Evolutionary conservation across 2,329 filamentous ascomycete species (phyloP), one percentile per base, ranked within the genome.

Genomic region (Cryphonectria carpinicola): DNA sequence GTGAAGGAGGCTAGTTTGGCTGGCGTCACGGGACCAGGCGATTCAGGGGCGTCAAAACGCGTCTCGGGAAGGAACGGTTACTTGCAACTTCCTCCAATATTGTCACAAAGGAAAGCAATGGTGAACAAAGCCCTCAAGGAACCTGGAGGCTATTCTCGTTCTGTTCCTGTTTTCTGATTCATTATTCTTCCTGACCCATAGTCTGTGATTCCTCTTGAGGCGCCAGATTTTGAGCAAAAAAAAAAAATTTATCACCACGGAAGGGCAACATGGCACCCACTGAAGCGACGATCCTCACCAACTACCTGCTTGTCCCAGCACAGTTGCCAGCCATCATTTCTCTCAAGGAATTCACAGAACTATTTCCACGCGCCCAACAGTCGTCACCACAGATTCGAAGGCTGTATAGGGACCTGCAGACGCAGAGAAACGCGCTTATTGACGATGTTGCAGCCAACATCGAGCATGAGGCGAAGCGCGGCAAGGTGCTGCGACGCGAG

Each of bases 321-420:
- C 87, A 92, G 39, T 85, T 97, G 52, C 90, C 92, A 58, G 87
- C 91, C 73, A 88, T 94, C 77, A 84, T 94, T 75, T 90, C 93
- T 10, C 86, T 94, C 63, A 85, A 90, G 70, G 88, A 93, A 74
- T 97, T 97, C 83, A 89, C 88, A 60, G 86, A 90, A 39, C 86
- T 95, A 58, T 96, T 97, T 77, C 93, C 94, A 14, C 88, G 86
- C 66, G 81, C 87, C 54, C 84, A 90, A 65, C 91, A 90, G 71
- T 83, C 86, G 35, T 91, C 90, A 63, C 88, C 92, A 0, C 89
- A 91, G 69, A 86, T 95, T 64, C 88, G 89, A 70, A 83, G 86
- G 0, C 84, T 97, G 6, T 97, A 97, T 78, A 89, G 92, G 64
- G 92, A 96, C 78, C 85, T 97, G 3, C 92, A 96, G 76, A 86